Base-by-base conservation (phyloP, 495 filamentous ascomycete species). In the Pseudoneurospora amorphoporcata region DNA sequence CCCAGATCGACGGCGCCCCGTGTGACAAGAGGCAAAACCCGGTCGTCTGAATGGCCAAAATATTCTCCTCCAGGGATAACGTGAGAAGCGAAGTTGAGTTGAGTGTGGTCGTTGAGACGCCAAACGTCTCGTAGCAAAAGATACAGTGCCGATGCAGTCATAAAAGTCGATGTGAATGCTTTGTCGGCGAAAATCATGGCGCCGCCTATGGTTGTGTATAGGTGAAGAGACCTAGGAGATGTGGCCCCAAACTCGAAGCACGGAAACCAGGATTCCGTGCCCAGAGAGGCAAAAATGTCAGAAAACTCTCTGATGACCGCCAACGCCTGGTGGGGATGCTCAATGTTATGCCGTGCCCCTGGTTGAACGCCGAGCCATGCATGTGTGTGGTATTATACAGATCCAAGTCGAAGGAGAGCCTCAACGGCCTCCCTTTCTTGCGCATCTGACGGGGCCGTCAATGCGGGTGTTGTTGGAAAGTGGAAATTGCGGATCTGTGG, bases 401-500 rank as follows among this genome's bases (percentile, higher is more conserved):
- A 94, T 82, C 92, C 92, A 81, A 96, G 88, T 82, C 89, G 88
- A 76, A 96, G 85, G 80, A 96, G 88, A 71, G 92, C 92, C 81
- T 93, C 93, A 74, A 94, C 88, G 43, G 93, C 93, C 78, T 93
- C 92, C 78, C 92, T 90, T 84, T 96, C 93, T 82, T 92, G 89
- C 47, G 86, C 85, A 75, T 90, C 87, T 8, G 82, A 87, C 78
- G 82, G 83, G 76, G 81, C 86, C 72, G 79, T 85, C 81, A 85
- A 83, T 47, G 83, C 83, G 68, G 79, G 74, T 75, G 78, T 61
- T 19, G 78, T 42, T 32, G 84, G 79, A 71, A 86, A 83, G 78
- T 86, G 82, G 76, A 87, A 79, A 76, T 83, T 82, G 77, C 81
- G 73, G 72, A 82, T 80, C 80, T 81, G 80, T 61, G 83, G 82